Conservation (phyloP, 1,284 basidiomycete genomes). For the Taiwanofungus camphoratus region DNA sequence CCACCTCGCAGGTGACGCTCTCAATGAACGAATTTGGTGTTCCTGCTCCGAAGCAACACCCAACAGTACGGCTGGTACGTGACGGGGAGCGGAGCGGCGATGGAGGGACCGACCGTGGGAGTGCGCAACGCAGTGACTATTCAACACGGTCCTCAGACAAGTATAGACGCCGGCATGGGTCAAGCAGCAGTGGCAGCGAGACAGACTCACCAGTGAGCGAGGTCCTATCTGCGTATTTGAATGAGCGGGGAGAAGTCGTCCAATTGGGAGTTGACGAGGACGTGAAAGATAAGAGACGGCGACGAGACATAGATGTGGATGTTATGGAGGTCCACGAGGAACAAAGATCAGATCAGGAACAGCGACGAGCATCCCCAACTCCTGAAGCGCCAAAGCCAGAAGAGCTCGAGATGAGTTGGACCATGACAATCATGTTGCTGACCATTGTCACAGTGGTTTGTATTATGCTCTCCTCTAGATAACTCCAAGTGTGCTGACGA, state of each 20-base stretch:
- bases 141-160: constrained; percentile 1
- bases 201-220: constrained; percentile 20
- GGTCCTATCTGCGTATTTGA: constrained; percentile 23
- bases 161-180: neutral
- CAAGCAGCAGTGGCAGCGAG: constrained; percentile 10
- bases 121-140: constrained; percentile 3
- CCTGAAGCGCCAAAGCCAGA: constrained; percentile 17
- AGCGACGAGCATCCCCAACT: neutral
- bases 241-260: constrained; percentile 13
- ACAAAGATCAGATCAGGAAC: neutral
- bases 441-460: constrained; percentile 60
- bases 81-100: constrained; percentile 13
- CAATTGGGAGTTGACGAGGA: constrained; percentile 1
- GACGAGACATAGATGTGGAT: neutral
- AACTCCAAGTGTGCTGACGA: neutral
- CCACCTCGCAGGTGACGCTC: constrained; percentile 19
- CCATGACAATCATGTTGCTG: constrained; percentile 52
- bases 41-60: constrained; percentile 10
- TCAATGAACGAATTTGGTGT: constrained; percentile 9
- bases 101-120: too few relatives aligned
- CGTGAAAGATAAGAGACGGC: neutral
- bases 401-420: constrained; percentile 55
- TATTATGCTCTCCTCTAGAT: constrained; percentile 6
- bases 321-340: constrained; percentile 1
- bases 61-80: constrained; percentile 28